phyloP scores from a whole-genome alignment of 1,284 basidiomycete species.

The Kalmanozyma brasiliensis region DNA sequence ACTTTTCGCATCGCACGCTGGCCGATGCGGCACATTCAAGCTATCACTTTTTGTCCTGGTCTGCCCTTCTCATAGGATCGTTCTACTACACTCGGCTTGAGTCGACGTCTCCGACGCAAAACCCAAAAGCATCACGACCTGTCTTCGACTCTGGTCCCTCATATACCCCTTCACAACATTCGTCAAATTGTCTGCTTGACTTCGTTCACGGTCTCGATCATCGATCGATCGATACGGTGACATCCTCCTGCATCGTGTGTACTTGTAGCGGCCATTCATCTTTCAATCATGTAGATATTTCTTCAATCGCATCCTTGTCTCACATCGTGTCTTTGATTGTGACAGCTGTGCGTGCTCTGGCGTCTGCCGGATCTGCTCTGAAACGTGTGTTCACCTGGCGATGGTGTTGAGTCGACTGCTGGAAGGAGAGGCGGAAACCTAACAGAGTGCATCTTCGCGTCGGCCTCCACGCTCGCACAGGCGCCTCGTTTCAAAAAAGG shows the following conservation, averaged over 20 bases:
- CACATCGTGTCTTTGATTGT: too few relatives aligned
- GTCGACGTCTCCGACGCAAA: constrained; percentile 20
- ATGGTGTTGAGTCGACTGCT: too few relatives aligned
- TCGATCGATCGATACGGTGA: constrained; percentile 9
- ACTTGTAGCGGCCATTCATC: constrained; percentile 32
- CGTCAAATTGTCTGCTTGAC: constrained; percentile 41
- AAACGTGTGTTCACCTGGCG: too few relatives aligned
- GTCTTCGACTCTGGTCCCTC: constrained; percentile 25
- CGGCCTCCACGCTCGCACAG: too few relatives aligned
- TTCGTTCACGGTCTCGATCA: background rate
- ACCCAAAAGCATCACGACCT: constrained; percentile 23
- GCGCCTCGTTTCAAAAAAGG: too few relatives aligned
- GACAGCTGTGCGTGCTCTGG: too few relatives aligned
- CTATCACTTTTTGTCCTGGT: constrained; percentile 11
- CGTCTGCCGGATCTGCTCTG: too few relatives aligned
- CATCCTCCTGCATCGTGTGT: constrained; percentile 41
- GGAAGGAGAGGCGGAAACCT: too few relatives aligned
- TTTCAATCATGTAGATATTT: constrained; percentile 12
- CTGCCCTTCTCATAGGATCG: constrained; percentile 37
- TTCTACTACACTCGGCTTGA: constrained; percentile 30
- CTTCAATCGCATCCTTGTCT: too few relatives aligned
- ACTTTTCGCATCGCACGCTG: constrained; percentile 21
- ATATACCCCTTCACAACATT: constrained; percentile 27
- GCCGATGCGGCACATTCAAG: constrained; percentile 10
- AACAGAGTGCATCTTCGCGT: too few relatives aligned